Evolutionary conservation across 805 yeast genomes (phyloP).

Genomic region (Kuraishia piskuri): DNA sequence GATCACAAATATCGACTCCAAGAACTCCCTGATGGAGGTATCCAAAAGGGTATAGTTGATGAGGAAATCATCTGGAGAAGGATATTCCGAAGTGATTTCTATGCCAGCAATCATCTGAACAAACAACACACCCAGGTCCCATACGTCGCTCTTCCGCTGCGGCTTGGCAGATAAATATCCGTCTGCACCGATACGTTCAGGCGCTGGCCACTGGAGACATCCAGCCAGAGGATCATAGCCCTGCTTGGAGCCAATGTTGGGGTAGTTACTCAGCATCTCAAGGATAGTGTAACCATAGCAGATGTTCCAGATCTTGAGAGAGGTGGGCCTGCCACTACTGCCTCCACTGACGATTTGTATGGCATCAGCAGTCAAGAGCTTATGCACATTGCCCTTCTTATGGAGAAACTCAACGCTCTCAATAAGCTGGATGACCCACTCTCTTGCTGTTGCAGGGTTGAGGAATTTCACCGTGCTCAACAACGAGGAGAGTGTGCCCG

Average conservation of each 20-base stretch:
- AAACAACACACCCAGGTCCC: constrained; percentile 84
- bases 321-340: constrained; percentile 32
- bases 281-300: constrained; percentile 46
- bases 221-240: constrained; percentile 6
- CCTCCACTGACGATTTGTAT: constrained; percentile 40
- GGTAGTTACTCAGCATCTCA: constrained; percentile 24
- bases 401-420: constrained; percentile 83
- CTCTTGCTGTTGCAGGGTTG: constrained; percentile 67
- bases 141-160: constrained; percentile 80
- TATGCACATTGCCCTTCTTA: constrained; percentile 77
- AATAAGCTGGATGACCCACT: constrained; percentile 80
- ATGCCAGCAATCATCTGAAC: constrained; percentile 57
- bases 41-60: constrained; percentile 27
- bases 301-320: constrained; percentile 51
- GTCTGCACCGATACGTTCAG: constrained; percentile 43
- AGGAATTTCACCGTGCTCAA: constrained; percentile 60
- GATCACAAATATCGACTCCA: constrained; percentile 54
- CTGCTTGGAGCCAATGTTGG: constrained; percentile 13
- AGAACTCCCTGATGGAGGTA: constrained; percentile 55
- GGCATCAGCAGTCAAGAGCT: constrained; percentile 52
- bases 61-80: constrained; percentile 60
- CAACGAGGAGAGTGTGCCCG: constrained; percentile 55
- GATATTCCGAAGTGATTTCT: constrained; percentile 42
- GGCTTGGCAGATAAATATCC: constrained; percentile 31
- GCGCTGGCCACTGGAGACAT: constrained; percentile 62